Evolutionary conservation across 441 rosid genomes (phyloP), one percentile per base, ranked within the genome.

Genomic region (Syzygium malaccense): DNA sequence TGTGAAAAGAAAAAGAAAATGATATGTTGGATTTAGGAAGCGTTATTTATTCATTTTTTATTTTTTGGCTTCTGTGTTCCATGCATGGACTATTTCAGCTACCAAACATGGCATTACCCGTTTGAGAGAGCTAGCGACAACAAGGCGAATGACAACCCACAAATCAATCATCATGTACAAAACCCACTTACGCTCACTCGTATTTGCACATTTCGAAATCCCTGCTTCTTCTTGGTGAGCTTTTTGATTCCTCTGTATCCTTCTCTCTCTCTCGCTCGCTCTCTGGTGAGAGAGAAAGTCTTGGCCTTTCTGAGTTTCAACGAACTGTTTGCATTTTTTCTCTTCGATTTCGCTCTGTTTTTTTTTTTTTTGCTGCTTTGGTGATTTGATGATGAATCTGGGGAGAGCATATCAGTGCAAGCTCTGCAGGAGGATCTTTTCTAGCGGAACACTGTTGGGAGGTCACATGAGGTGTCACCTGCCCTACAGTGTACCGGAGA

Each of bases 401-500:
- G 88, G 88, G 85, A 90, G 89, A 90, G 86, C 79, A 87, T 88
- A 90, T 71, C 64, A 25, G 45, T 94, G 94, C 90, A 92, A 68
- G 88, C 53, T 80, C 55, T 91, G 93, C 88, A 83, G 90, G 86
- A 45, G 87, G 90, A 90, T 93, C 57, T 93, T 93, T 92, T 90
- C 75, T 86, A 89, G 37, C 86, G 95, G 93, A 66, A 92, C 90
- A 51, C 85, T 85, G 87, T 62, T 90, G 92, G 93, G 92, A 41
- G 90, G 92, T 85, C 94, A 91, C 90, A 91, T 90, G 91, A 92
- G 92, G 87, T 53, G 78, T 88, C 96, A 91, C 86, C 51, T 60
- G 86, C 87, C 86, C 85, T 62, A 41, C 58, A 88, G 87, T 83
- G 37, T 51, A n/a, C 37, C 19, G 53, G 56, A n/a, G 86, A 84